Conservation (phyloP, 306 rosid genomes). For the Betula pendula region DNA sequence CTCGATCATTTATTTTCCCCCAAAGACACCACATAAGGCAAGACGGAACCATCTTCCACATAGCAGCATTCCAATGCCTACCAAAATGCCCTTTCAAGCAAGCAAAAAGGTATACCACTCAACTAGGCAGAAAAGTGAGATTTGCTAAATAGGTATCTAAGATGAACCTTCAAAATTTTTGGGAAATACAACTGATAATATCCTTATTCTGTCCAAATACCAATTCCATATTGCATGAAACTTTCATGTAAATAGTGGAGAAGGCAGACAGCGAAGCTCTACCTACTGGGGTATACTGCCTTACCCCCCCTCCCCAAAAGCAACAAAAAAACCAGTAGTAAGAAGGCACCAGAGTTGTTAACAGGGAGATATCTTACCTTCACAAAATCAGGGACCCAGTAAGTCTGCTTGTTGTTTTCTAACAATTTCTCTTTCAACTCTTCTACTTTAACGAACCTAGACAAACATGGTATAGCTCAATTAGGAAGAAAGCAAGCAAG, state of each 20-base stretch:
- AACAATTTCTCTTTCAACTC: constrained; percentile 71
- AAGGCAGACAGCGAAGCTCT: too few relatives aligned
- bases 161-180: neutral
- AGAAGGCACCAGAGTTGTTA: neutral
- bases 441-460: constrained; percentile 93
- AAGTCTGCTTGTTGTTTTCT: constrained; percentile 83
- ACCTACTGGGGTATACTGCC: too few relatives aligned
- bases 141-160: neutral
- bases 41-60: too few relatives aligned
- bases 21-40: too few relatives aligned
- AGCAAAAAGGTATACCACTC: too few relatives aligned
- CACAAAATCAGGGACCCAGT: constrained; percentile 98
- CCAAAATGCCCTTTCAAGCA: too few relatives aligned
- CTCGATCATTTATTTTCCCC: too few relatives aligned
- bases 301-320: too few relatives aligned
- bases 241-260: neutral
- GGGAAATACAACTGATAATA: neutral
- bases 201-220: neutral
- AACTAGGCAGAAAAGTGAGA: too few relatives aligned
- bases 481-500: constrained; percentile 10
- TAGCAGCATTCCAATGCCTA: too few relatives aligned
- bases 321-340: neutral
- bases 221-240: neutral
- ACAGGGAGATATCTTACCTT: constrained; percentile 52
- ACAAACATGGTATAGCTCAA: constrained; percentile 19